These are phyloP conservation scores for Simmondsia chinensis DNA, from an alignment of 148 eudicot species.

Conservation along the genomic window DNA sequence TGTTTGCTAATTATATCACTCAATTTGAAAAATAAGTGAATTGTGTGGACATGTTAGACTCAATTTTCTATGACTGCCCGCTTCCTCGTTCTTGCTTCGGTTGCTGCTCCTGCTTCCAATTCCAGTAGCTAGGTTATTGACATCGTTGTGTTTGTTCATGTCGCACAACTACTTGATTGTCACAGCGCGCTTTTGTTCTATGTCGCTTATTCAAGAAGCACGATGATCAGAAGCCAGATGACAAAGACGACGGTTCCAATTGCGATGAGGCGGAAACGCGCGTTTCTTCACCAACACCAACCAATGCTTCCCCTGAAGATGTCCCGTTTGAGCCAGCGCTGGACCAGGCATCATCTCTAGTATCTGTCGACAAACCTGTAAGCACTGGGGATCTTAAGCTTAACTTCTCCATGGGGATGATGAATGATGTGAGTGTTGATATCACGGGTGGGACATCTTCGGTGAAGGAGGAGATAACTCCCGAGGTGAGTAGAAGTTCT, in stretches of 20 bases:
- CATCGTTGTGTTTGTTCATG: too few relatives aligned
- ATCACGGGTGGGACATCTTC: too few relatives aligned
- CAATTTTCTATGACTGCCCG: too few relatives aligned
- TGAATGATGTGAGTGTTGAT: too few relatives aligned
- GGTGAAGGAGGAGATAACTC: conserved; percentile 13
- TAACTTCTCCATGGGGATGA: too few relatives aligned
- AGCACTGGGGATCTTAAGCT: conserved; percentile 15
- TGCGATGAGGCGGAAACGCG: conserved; percentile 40
- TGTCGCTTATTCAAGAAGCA: conserved; percentile 79
- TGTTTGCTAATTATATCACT: too few relatives aligned
- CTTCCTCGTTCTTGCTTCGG: too few relatives aligned
- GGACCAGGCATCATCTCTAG: conserved; percentile 35
- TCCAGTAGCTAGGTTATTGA: too few relatives aligned
- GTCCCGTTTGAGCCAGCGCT: conserved; percentile 25
- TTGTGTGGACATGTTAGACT: too few relatives aligned
- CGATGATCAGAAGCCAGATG: conserved; percentile 46
- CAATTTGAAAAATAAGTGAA: too few relatives aligned
- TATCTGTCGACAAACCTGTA: conserved; percentile 24
- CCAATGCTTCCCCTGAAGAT: conserved; percentile 34
- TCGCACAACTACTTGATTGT: too few relatives aligned
- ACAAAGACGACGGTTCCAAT: conserved; percentile 40
- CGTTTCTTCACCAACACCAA: conserved; percentile 28
- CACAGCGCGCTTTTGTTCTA: conserved; percentile 69
- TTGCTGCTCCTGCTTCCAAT: too few relatives aligned
- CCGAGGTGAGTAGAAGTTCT: conserved; percentile 29